phyloP scores from a whole-genome alignment of 148 eudicot genomes.

The Oxyria digyna region DNA sequence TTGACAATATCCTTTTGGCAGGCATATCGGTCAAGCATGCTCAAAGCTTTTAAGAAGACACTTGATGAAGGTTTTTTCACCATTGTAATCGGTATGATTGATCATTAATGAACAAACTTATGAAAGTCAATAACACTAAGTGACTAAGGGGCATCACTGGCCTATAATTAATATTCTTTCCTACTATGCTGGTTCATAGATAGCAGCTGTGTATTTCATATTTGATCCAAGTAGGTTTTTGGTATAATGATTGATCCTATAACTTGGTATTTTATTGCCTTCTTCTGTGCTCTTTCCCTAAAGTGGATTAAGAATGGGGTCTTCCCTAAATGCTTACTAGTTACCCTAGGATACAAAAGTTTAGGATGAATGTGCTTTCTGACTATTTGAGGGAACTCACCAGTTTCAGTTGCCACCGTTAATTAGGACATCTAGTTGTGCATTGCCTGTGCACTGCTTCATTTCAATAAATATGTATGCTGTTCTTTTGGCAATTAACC shows the following conservation, averaged over 20 bases:
- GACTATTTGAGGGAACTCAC: neutral
- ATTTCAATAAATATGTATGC: constrained; percentile 83
- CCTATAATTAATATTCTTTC: neutral
- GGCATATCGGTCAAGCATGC: constrained; percentile 98
- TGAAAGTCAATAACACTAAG: neutral
- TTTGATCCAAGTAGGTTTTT: constrained; percentile 3
- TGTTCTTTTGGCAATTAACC: constrained; percentile 97
- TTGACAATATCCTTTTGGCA: constrained; percentile 21
- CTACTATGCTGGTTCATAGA: neutral
- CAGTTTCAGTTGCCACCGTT: constrained; percentile 30
- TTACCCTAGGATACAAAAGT: neutral
- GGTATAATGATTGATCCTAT: neutral
- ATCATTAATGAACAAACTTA: constrained; percentile 12
- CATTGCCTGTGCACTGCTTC: constrained; percentile 79
- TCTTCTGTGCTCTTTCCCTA: neutral
- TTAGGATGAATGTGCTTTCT: constrained; percentile 1
- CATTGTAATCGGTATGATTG: constrained; percentile 81
- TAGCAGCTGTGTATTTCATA: neutral
- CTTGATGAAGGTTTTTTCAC: constrained; percentile 91
- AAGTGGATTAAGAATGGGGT: neutral
- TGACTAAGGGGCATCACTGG: neutral
- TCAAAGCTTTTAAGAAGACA: constrained; percentile 97
- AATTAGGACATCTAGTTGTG: constrained; percentile 54
- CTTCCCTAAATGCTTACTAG: neutral
- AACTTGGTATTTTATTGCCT: constrained; percentile 3